Base-by-base conservation (phyloP, 1,284 basidiomycete species). In the Trichosporon sp. region DNA sequence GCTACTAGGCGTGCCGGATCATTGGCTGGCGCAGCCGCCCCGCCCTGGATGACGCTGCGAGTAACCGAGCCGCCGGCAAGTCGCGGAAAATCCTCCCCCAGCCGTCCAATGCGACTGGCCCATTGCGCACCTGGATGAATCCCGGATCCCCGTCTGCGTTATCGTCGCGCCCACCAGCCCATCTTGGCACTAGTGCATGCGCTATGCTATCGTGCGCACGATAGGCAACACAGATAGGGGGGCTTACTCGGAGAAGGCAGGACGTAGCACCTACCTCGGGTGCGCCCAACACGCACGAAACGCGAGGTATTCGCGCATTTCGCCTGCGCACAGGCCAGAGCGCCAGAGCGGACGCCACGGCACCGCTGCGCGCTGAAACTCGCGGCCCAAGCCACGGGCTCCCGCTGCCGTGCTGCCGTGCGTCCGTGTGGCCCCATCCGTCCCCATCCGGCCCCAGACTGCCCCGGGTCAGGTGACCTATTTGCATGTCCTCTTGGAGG, bases 51-150 rank as follows among this genome's bases (percentile, higher is more conserved):
- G 56, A 60, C 56, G 56, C 15, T 31, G 8, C 29, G 27, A 60
- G 56, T 60, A 60, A 60, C 56, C 56, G 56, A 60, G 18, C 56
- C 56, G 56, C 56, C 56, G 56, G 56, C 56, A 60, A 32, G 29
- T 31, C 11, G 56, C 56, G 56, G 56, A 60, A 60, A 60, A 60
- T 31, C 56, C 15, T n/a, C 2, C 27, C 56, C 8, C 15, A n/a
- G 7, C 27, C 31, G 56, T 18, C 27, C 29, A 51, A 51, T 51
- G 21, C 47, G 47, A 23, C 18, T n/a, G 18, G 15, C 38, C 3
- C 3, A n/a, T n/a, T n/a, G n/a, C n/a, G n/a, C n/a, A n/a, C n/a
- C n/a, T 13, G 38, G 38, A n/a, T 42, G 38, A 42, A 42, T 42
- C 15, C 38, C 15, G 38, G 38, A 42, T 42, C 38, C 18, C 38